Evolutionary conservation across 192 early-diverging fungal species (phyloP).

Genomic region (Kappamyces sp.): DNA sequence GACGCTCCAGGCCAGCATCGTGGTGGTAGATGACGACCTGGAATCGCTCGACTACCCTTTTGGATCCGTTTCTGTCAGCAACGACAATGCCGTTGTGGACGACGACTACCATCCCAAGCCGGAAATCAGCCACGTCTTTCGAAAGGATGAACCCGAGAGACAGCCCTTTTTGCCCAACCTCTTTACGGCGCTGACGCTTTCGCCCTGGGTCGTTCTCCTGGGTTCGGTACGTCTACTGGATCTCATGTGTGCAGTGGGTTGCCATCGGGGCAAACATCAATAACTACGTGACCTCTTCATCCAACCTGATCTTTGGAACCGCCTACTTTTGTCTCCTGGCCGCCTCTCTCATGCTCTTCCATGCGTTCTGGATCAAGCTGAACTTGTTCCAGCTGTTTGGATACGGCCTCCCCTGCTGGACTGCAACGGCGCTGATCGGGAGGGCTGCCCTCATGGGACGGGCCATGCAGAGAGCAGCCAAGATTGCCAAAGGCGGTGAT

Average conservation of each 20-base stretch:
- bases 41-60: conserved; percentile 7
- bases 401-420: conserved; percentile 30
- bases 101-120: neutral
- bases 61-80: neutral
- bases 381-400: conserved; percentile 46
- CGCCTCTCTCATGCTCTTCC: conserved; percentile 25
- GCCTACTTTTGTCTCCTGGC: conserved; percentile 28
- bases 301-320: conserved; percentile 27
- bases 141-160: neutral
- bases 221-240: conserved; percentile 28
- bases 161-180: conserved; percentile 23
- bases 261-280: conserved; percentile 32
- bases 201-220: conserved; percentile 37
- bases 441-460: conserved; percentile 35
- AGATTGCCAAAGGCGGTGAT: neutral
- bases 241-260: conserved; percentile 20
- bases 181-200: conserved; percentile 26
- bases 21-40: neutral
- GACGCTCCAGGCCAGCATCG: neutral
- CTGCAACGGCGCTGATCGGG: conserved; percentile 29
- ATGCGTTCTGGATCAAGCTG: conserved; percentile 34
- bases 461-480: conserved; percentile 18
- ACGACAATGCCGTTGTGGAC: neutral
- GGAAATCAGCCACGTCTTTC: conserved; percentile 2
- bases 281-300: conserved; percentile 21